Base-by-base conservation (phyloP, 352 stramenopile species). In the Phytopythium kandeliae region DNA sequence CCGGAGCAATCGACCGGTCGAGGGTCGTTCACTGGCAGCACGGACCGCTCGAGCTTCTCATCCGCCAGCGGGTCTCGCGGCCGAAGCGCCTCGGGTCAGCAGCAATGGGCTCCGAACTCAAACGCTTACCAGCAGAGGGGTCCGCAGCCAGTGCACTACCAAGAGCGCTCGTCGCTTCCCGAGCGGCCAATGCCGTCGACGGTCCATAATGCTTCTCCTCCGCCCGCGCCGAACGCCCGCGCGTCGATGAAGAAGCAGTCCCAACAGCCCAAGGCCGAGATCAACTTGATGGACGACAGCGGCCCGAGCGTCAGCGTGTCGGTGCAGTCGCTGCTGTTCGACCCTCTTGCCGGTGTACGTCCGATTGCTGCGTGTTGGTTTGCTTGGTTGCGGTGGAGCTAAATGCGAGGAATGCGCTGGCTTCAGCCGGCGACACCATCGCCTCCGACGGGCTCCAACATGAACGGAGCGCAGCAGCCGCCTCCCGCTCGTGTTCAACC, bases 261-360 rank as follows among this genome's bases (percentile, higher is more conserved):
- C 17, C 55, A 22, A 19, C 65, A 53, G 41, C 67, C 31, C 67
- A 66, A 88, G 44, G 58, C 61, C 6, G 78, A 91, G 49, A 86
- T 93, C 54, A 86, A 93, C 44, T 51, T 93, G 33, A 77, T 93
- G 33, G 82, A 83, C 42, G 80, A 90, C 43, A 85, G 84, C 57
- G 71, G 60, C 1, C 74, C 81, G 2, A 80, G 54, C 26, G 63
- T 86, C 35, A 87, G 59, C 25, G 67, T 87, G 8, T 74, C 82
- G 5, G 82, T 72, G 22, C 77, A 89, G 55, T 53, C 76, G 28
- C 52, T 92, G 55, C 66, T 89, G 10, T 92, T 92, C 48, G 82
- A 92, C 57, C 82, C 78, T 11, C 55, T 92, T 7, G 75, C 63
- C 19, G 72, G 58, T 46, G 79, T 90, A 60, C 55, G 74, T 76